Percentiles rank a stretch among this genome's conserved stretches.
These are phyloP conservation scores for Fibroporia radiculosa DNA, from an alignment of 768 basidiomycete genomes.

Conservation along the genomic window DNA sequence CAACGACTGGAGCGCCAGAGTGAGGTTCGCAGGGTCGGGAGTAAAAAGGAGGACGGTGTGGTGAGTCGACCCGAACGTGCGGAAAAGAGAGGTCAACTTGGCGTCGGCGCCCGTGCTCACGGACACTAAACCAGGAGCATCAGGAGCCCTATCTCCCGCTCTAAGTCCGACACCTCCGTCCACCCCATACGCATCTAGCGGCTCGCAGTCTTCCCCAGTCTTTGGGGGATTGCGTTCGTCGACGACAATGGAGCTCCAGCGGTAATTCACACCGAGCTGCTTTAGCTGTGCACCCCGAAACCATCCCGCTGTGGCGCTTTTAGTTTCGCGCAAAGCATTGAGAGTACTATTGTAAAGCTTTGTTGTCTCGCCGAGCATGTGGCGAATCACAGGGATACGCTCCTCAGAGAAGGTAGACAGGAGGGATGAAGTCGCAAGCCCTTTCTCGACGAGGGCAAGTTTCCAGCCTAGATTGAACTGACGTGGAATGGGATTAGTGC, in stretches of 20 bases:
- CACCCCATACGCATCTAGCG: constrained; percentile 6
- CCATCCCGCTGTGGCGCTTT: constrained; percentile 14
- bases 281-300: constrained; percentile 14
- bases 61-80: constrained; percentile 8
- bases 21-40: neutral
- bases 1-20: neutral
- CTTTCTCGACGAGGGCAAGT: constrained; percentile 22
- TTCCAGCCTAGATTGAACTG: constrained; percentile 27
- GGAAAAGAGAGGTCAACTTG: constrained; percentile 4
- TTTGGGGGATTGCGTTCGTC: constrained; percentile 23
- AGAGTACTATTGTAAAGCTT: constrained; percentile 4
- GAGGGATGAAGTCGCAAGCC: constrained; percentile 17
- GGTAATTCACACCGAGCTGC: constrained; percentile 47
- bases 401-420: constrained; percentile 22
- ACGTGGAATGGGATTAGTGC: no score
- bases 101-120: neutral
- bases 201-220: neutral
- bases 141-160: constrained; percentile 42
- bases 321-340: neutral
- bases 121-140: constrained; percentile 27
- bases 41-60: constrained; percentile 12
- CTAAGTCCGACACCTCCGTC: constrained; percentile 15
- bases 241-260: constrained; percentile 40
- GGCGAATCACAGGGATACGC: constrained; percentile 24
- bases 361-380: constrained; percentile 22